A percentile compares a stretch with the other conserved stretches of the same genome.
phyloP scores from a whole-genome alignment of 2,329 filamentous ascomycete species.

The Colletotrichum tamarilloi region DNA sequence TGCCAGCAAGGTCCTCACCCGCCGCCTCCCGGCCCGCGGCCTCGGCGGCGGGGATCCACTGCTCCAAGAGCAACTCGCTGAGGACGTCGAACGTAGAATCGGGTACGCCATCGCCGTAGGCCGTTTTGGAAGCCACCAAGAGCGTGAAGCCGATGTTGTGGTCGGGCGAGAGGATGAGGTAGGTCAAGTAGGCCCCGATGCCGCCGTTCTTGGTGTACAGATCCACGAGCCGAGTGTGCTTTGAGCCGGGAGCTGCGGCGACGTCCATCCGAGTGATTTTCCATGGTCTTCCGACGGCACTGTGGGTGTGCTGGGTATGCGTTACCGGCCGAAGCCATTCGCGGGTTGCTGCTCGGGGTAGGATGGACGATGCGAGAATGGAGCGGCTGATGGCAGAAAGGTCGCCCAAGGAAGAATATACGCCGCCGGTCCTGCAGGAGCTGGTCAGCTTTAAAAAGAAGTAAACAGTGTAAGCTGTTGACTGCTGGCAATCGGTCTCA shows the following conservation, averaged over 20 bases:
- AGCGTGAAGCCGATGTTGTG: constrained; percentile 42
- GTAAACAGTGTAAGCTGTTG: background rate
- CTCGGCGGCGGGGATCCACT: constrained; percentile 38
- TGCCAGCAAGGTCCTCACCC: constrained; percentile 28
- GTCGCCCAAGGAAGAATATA: constrained; percentile 24
- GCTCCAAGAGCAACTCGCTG: constrained; percentile 30
- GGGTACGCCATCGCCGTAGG: constrained; percentile 8
- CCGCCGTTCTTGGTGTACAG: constrained; percentile 42
- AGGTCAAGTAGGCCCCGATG: constrained; percentile 41
- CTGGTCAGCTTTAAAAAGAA: background rate
- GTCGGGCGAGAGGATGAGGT: constrained; percentile 39
- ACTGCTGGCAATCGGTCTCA: background rate
- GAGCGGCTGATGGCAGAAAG: constrained; percentile 35
- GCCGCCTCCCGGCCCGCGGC: constrained; percentile 37
- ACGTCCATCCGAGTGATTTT: constrained; percentile 37
- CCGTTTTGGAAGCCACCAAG: constrained; percentile 39
- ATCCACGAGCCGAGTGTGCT: constrained; percentile 43
- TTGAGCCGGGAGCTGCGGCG: constrained; percentile 30
- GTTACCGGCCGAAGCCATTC: constrained; percentile 38
- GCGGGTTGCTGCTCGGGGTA: constrained; percentile 18
- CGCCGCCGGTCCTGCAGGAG: constrained; percentile 31
- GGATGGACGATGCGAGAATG: constrained; percentile 37
- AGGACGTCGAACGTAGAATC: constrained; percentile 37
- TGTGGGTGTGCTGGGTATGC: constrained; percentile 28
- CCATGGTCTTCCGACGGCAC: constrained; percentile 37